These are phyloP conservation scores for Lithocarpus polystachyus DNA, from an alignment of 306 rosid genomes.

Conservation along the genomic window DNA sequence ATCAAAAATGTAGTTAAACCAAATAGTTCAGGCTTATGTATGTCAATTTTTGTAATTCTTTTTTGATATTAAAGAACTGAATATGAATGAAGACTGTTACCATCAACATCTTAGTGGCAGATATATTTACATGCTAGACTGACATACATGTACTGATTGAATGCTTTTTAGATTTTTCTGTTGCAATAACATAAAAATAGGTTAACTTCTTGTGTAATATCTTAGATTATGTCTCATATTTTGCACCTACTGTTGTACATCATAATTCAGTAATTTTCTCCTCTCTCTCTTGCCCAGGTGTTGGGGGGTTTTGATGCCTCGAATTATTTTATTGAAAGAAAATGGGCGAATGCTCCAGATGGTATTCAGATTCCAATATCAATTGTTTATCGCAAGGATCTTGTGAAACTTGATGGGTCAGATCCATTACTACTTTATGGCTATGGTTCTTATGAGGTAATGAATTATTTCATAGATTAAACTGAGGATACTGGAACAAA, in stretches of 20 bases:
- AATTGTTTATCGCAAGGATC: conserved; percentile 74
- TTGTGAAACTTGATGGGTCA: conserved; percentile 83
- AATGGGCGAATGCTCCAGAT: conserved; percentile 76
- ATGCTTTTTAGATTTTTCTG: neutral
- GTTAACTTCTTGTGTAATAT: neutral
- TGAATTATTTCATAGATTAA: conserved; percentile 5
- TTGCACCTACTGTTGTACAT: neutral
- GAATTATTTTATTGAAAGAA: conserved; percentile 79
- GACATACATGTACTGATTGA: neutral
- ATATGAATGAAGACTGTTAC: neutral
- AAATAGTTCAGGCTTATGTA: neutral
- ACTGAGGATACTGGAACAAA: conserved; percentile 13
- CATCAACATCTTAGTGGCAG: neutral
- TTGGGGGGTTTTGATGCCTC: conserved; percentile 82
- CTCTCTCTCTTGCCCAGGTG: conserved; percentile 43
- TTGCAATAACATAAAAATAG: neutral
- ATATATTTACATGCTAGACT: neutral
- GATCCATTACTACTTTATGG: conserved; percentile 91
- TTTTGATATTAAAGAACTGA: neutral
- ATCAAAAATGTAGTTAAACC: neutral
- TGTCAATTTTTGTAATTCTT: neutral
- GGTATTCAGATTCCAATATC: conserved; percentile 85
- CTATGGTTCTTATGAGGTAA: conserved; percentile 97
- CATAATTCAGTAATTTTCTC: conserved; percentile 1
- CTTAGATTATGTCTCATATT: neutral